A percentile compares a stretch with the other conserved stretches of the same genome.
These are phyloP conservation scores for Starmerella scarabaei DNA, from an alignment of 805 yeast genomes.

Conservation along the genomic window DNA sequence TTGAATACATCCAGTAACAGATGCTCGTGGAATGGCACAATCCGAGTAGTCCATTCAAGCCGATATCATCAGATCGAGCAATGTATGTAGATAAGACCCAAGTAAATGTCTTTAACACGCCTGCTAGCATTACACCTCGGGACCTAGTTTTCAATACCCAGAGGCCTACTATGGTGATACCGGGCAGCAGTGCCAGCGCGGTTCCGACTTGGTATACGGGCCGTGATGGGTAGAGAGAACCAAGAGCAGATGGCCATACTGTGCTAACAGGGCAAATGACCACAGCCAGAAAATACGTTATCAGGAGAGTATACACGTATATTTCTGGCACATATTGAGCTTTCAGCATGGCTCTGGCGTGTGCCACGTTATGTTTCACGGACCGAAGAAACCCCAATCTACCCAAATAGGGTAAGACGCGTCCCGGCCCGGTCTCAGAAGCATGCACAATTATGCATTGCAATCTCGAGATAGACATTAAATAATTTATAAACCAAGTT, in stretches of 20 bases:
- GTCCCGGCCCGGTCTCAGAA: too few relatives aligned
- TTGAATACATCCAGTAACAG: constrained; percentile 15
- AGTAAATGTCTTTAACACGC: constrained; percentile 55
- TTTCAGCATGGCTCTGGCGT: constrained; percentile 3
- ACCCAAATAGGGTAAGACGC: too few relatives aligned
- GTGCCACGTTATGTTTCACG: too few relatives aligned
- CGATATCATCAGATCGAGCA: constrained; percentile 42
- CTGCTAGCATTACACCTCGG: constrained; percentile 30
- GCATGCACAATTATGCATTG: too few relatives aligned
- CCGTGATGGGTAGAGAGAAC: constrained; percentile 76
- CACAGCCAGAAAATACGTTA: constrained; percentile 8
- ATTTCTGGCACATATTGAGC: constrained; percentile 3
- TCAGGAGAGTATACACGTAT: neutral
- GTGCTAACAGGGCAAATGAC: constrained; percentile 3
- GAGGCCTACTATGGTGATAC: constrained; percentile 42
- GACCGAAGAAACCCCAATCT: too few relatives aligned
- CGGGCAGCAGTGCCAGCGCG: constrained; percentile 74
- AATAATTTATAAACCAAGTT: too few relatives aligned
- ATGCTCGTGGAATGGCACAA: constrained; percentile 9
- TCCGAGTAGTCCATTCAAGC: constrained; percentile 16
- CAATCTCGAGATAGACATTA: too few relatives aligned
- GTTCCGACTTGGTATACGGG: constrained; percentile 67
- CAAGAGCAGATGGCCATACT: constrained; percentile 61
- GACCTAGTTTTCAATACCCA: constrained; percentile 17
- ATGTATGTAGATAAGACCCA: constrained; percentile 84